Evolutionary conservation across 345 rosid genomes (phyloP).

Genomic region (Physaria fendleri): DNA sequence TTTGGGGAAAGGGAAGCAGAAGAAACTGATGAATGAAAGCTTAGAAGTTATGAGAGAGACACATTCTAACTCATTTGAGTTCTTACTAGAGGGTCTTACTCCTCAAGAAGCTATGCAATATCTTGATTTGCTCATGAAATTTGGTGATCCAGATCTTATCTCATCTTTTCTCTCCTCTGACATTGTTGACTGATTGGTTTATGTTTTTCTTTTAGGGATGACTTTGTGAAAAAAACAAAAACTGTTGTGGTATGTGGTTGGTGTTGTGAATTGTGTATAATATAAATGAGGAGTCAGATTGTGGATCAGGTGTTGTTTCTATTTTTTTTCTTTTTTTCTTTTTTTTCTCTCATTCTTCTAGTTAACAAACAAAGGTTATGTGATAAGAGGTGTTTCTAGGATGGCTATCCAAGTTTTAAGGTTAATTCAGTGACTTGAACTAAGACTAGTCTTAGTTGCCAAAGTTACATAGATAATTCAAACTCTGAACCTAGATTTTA

Average conservation of each 20-base stretch:
- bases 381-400: background rate
- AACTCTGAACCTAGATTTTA: too few species aligned
- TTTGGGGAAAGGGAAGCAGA: conserved; percentile 46
- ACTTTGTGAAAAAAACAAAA: background rate
- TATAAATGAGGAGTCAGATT: conserved; percentile 19
- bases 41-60: conserved; percentile 49
- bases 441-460: background rate
- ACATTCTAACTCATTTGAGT: conserved; percentile 45
- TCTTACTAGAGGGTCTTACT: conserved; percentile 48
- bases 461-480: too few species aligned
- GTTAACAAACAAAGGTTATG: background rate
- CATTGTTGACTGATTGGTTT: conserved; percentile 11
- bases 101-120: conserved; percentile 65
- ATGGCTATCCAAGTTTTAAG: background rate
- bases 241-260: background rate
- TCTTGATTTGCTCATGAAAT: conserved; percentile 41
- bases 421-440: background rate
- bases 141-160: conserved; percentile 31
- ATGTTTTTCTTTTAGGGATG: background rate
- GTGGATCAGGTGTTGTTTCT: background rate
- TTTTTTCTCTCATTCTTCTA: background rate
- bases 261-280: conserved; percentile 16
- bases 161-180: conserved; percentile 15
- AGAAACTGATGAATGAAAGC: conserved; percentile 39
- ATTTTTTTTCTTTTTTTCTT: conserved; percentile 1